Percentiles rank a stretch among this genome's conserved stretches.
Evolutionary conservation across 73 alveolate species (phyloP).

Genomic region (Paramecium biaurelia): DNA sequence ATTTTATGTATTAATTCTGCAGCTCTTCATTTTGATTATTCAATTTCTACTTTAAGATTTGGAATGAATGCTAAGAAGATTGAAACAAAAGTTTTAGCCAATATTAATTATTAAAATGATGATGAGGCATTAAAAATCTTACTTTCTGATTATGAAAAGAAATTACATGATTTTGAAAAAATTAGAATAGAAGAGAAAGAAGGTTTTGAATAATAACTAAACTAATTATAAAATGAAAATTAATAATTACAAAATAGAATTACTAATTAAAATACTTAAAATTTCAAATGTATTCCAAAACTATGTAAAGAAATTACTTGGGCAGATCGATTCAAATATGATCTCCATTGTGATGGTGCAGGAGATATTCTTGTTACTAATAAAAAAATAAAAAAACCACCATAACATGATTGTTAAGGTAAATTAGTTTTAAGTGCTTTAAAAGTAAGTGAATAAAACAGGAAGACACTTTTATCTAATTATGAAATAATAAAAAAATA

Average conservation of each 20-base stretch:
- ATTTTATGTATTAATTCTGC: slow-evolving; percentile 68
- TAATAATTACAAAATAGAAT: not conserved
- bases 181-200: slow-evolving; percentile 19
- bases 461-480: not conserved
- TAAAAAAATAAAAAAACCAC: not conserved
- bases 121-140: slow-evolving; percentile 28
- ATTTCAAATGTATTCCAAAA: not conserved
- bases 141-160: slow-evolving; percentile 39
- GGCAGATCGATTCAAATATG: not conserved
- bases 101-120: slow-evolving; percentile 3
- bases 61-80: slow-evolving; percentile 64
- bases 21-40: slow-evolving; percentile 42
- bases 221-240: not conserved
- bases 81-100: slow-evolving; percentile 42
- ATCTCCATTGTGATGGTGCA: slow-evolving; percentile 1
- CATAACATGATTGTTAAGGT: slow-evolving; percentile 38
- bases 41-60: slow-evolving; percentile 59
- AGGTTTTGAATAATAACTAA: not conserved
- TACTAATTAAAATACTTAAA: not conserved
- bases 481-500: not conserved
- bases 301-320: not conserved
- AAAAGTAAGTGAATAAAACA: not conserved
- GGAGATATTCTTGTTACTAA: not conserved
- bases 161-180: slow-evolving; percentile 16
- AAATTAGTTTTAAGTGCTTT: not conserved